Conservation (phyloP, 345 rosid species). For the Eucalyptus victrix region DNA sequence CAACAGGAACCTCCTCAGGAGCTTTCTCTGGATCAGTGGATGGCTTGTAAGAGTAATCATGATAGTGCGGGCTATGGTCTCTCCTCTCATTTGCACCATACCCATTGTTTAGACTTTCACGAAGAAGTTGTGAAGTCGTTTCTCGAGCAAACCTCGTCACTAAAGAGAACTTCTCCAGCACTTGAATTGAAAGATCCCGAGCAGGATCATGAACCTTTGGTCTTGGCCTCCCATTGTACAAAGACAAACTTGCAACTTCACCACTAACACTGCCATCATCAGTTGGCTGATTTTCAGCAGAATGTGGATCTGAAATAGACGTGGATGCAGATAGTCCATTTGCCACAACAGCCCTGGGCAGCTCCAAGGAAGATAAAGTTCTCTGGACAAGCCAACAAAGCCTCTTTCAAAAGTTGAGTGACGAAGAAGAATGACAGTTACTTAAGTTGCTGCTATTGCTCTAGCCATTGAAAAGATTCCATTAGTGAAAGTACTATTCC, state of each 20-base stretch:
- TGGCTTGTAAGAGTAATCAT: conserved; percentile 23
- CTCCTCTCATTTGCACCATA: conserved; percentile 51
- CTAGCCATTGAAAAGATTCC: background rate
- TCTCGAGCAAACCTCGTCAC: conserved; percentile 95
- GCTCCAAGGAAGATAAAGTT: conserved; percentile 88
- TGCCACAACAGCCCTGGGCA: conserved; percentile 68
- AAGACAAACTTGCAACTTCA: conserved; percentile 23
- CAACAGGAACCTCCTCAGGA: conserved; percentile 20
- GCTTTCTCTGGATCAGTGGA: conserved; percentile 26
- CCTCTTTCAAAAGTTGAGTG: background rate
- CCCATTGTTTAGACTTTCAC: conserved; percentile 51
- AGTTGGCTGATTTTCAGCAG: conserved; percentile 31
- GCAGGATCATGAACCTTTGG: conserved; percentile 75
- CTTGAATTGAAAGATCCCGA: conserved; percentile 82
- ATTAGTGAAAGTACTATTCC: background rate
- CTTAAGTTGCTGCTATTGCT: background rate
- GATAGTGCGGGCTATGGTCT: conserved; percentile 18
- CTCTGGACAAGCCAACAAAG: conserved; percentile 25
- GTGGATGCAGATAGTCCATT: conserved; percentile 36
- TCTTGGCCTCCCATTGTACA: conserved; percentile 36
- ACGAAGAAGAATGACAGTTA: background rate
- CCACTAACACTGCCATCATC: conserved; percentile 12
- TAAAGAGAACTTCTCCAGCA: conserved; percentile 85
- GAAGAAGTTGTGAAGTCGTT: conserved; percentile 78
- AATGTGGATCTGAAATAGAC: conserved; percentile 22